Conservation (phyloP, 169 alveolate species). For the Ichthyophthirius multifiliis region DNA sequence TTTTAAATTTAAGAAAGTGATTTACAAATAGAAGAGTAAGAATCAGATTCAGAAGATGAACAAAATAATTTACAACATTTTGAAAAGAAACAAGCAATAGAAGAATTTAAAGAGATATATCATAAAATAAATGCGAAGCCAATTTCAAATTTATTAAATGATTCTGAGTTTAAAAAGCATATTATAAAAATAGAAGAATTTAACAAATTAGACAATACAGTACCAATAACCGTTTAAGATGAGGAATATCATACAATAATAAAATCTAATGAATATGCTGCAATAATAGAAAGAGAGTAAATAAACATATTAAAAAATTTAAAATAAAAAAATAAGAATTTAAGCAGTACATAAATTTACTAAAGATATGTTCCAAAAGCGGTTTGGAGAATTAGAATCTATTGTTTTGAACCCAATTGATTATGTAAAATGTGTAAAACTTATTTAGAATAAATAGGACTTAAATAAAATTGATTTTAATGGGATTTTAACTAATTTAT, state of each 20-base stretch:
- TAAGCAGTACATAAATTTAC: slow-evolving; percentile 43
- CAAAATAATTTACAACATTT: neutral
- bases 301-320: neutral
- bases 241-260: slow-evolving; percentile 32
- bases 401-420: slow-evolving; percentile 71
- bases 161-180: neutral
- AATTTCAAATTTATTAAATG: slow-evolving; percentile 4
- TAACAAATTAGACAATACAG: too few species aligned
- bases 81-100: neutral
- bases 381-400: slow-evolving; percentile 69
- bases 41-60: neutral
- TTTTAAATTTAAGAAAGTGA: too few species aligned
- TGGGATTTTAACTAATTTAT: slow-evolving; percentile 4
- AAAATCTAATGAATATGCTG: slow-evolving; percentile 32
- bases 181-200: neutral
- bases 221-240: neutral
- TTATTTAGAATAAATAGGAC: slow-evolving; percentile 54
- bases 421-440: slow-evolving; percentile 63
- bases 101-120: neutral
- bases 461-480: slow-evolving; percentile 46
- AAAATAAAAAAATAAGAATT: neutral
- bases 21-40: neutral
- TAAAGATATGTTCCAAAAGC: slow-evolving; percentile 57
- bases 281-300: slow-evolving; percentile 28
- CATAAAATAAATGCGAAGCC: neutral